Conservation (phyloP, 169 alveolate species). For the Neospora caninum region DNA sequence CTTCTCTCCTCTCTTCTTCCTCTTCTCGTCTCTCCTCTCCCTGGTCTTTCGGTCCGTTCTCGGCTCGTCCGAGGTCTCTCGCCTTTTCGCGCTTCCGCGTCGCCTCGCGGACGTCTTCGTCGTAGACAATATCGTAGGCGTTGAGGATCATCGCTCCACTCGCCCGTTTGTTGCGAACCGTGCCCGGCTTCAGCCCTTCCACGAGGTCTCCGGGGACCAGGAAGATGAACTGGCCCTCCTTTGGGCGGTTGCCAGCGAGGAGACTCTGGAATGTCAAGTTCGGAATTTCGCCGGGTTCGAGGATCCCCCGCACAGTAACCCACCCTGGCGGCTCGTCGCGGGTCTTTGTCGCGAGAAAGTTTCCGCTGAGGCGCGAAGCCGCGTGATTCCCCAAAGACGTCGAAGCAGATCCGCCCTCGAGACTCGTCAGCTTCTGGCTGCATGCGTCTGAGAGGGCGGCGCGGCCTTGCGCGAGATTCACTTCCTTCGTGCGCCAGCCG, state of each 20-base stretch:
- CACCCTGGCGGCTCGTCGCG: conserved; percentile 79
- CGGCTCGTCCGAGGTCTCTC: background rate
- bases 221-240: conserved; percentile 72
- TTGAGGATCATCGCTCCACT: conserved; percentile 69
- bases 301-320: conserved; percentile 84
- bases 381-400: background rate
- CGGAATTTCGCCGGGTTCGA: conserved; percentile 83
- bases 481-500: background rate
- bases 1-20: background rate
- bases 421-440: background rate
- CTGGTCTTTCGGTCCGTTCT: too few species aligned
- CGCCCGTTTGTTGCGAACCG: conserved; percentile 67
- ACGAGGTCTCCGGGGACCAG: conserved; percentile 78
- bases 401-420: background rate
- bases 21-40: background rate
- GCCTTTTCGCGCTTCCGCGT: background rate
- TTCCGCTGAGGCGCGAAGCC: background rate
- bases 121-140: conserved; percentile 82
- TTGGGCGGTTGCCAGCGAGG: conserved; percentile 54
- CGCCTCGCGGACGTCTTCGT: conserved; percentile 76
- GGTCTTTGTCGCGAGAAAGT: background rate
- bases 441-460: background rate
- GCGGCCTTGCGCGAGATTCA: background rate
- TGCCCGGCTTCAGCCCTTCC: conserved; percentile 70
- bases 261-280: conserved; percentile 52